Conservation (phyloP, 163 green algal genomes). For the Volvox carteri region DNA sequence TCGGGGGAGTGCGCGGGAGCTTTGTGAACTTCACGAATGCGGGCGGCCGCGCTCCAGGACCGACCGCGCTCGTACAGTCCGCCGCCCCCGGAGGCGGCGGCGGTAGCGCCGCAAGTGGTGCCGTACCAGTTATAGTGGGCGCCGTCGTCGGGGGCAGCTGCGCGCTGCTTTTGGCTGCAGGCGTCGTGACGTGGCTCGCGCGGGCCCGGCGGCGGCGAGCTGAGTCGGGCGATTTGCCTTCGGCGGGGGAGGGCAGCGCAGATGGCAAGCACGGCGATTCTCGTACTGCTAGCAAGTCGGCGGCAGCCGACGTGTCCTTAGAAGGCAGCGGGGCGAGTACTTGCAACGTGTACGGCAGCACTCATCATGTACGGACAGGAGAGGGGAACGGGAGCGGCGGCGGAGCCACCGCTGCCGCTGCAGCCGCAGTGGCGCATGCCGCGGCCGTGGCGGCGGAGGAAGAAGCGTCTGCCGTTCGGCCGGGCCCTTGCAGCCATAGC, state of each 20-base stretch:
- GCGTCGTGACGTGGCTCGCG: neutral
- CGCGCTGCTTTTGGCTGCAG: neutral
- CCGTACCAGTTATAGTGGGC: neutral
- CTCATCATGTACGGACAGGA: neutral
- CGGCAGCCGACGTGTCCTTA: neutral
- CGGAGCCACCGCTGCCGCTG: neutral
- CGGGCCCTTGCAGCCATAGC: neutral
- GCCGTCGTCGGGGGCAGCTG: neutral
- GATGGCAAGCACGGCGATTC: neutral
- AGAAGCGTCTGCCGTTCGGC: neutral
- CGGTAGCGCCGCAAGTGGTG: no score
- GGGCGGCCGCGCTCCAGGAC: neutral
- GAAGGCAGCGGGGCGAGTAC: neutral
- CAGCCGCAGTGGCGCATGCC: neutral
- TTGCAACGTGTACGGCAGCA: neutral
- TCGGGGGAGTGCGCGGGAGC: neutral
- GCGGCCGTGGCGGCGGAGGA: neutral
- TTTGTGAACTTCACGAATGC: conserved; percentile 41
- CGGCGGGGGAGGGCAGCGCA: neutral
- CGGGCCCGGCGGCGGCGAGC: neutral
- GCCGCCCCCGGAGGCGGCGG: neutral
- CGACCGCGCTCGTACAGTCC: neutral
- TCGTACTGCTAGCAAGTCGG: neutral
- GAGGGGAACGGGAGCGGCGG: neutral
- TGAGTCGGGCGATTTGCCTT: neutral